Evolutionary conservation across 371 early-diverging fungal species (phyloP), one percentile per base, ranked within the genome.

Genomic region (Apophysomyces sp.): DNA sequence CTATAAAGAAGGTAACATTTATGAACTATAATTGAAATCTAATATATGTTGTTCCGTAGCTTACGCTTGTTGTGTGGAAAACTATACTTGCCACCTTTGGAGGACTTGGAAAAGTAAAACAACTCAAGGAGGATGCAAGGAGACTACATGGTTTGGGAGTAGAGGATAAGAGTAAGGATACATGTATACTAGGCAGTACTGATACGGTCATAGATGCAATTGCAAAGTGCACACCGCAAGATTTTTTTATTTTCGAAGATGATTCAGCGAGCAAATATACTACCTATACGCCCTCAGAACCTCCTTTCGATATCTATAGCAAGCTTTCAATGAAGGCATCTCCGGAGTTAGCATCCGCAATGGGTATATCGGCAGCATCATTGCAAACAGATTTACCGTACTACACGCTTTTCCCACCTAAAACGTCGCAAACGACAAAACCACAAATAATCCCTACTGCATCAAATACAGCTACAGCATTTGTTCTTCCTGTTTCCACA

Each of bases 1-100:
- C 92, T 0, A 86, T 91, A 7, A 92, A 91, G 66, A 92, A 93
- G 86, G 92, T 89, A 72, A 16, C 16, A 16, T 39, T 16, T 27
- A 55, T 34, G 16, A 7, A n/a, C n/a, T 40, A 1, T 30, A 26
- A 27, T 34, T 2, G 7, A 21, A 12, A 28, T 1, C 11, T 49
- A 7, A 55, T 34, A 6, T 55, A n/a, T 8, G 27, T 1, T 12
- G 18, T 31, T 15, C 18, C 37, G 13, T 57, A 91, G 90, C 77
- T 93, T 36, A 72, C 91, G 21, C 67, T 91, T 2, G 60, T 86
- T 9, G 61, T 90, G 2, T 88, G 89, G 87, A 92, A 92, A 72
- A 80, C 82, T 2, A 58, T 94, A 12, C 60, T 86, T 15, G 62
- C 80, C 6, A 89, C 85, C 4, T 63, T 91, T 18, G 92, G 92